Base-by-base conservation (phyloP, 805 yeast genomes). In the Metschnikowia cubensis region DNA sequence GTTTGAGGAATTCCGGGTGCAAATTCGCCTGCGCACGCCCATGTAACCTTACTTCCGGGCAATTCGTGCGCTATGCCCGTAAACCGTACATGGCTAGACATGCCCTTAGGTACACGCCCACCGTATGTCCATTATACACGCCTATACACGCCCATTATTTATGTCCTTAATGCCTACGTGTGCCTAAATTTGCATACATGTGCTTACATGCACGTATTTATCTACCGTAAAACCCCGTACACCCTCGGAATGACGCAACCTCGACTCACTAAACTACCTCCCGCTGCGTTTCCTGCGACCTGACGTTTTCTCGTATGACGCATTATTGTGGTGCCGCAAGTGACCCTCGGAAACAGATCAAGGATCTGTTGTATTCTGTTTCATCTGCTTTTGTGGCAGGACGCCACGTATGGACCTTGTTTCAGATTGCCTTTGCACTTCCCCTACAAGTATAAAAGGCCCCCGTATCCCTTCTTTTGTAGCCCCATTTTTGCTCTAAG, bases 1-100 rank as follows among this genome's bases (percentile, higher is more conserved):
- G 39, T 35, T 35, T 25, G 46, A 34, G 39, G 46, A 43, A 43
- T 25, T 43, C 46, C 46, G 46, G 46, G 32, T 35, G 29, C 20
- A 20, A n/a, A 21, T 33, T 34, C 32, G 45, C 37, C 8, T 15
- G 5, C 45, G 32, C 45, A 42, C 45, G 34, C 36, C 37, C 37
- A 4, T n/a, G 14, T 18, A 31, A 32, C 37, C 45, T 33, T 10
- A 3, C 20, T 21, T 7, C 37, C 31, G 37, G 20, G 29, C 29
- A 25, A 25, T 25, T 25, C 29, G 13, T 25, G 29, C 29, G 29
- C 11, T 25, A 25, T 25, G 29, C 29, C 11, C 29, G 29, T 25
- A 25, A 10, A 25, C 29, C 11, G 13, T 10, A 25, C 29, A 25
- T 25, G 10, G 10, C 29, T 25, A 4, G 8, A 8, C 29, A 25